Evolutionary conservation across 495 filamentous ascomycete species (phyloP), one percentile per base, ranked within the genome.

Genomic region (Choiromyces venosus): DNA sequence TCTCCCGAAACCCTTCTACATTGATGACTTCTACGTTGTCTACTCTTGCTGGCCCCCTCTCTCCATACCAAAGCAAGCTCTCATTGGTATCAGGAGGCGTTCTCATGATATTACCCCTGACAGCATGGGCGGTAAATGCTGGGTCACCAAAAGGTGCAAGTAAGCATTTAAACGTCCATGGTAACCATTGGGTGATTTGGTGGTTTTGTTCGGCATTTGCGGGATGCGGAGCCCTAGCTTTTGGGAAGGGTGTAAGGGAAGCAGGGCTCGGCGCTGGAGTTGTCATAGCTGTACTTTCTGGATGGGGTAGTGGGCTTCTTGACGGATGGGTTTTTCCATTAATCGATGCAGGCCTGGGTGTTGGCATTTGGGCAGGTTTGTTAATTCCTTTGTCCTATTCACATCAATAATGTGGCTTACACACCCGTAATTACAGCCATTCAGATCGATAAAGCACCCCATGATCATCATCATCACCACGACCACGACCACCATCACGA

Each of bases 401-500:
- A 12, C 46, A 25, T n/a, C 65, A 9, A 36, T 18, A 29, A 16
- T 61, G 29, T 73, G 10, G 39, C 66, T 66, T 33, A 70, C 19
- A 5, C 33, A 33, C 40, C 36, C 66, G 64, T 16, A 36, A 21
- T 19, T 25, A 36, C 37, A 74, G 72, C 68, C 16, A 64, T 80
- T n/a, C 61, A 71, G 35, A 68, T 77, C 46, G 78, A 80, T 68
- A 74, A 69, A 36, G 61, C 2, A 10, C 79, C 77, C 4, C 76
- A 82, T 14, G 74, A 61, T 65, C 82, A 82, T 52, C 73, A 70
- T 64, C 75, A 78, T 52, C 69, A 38, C 40, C 71, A 81, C 61
- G 46, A 66, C 25, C 79, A 82, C 39, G 69, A 76, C 19, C 81
- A 85, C 56, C 37, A 14, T 35, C 82, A 85, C 69, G 42, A 68